A percentile compares a stretch with the other conserved stretches of the same genome.
These are phyloP conservation scores for Cyberlindnera veronae DNA, from an alignment of 805 yeast genomes.

Conservation along the genomic window DNA sequence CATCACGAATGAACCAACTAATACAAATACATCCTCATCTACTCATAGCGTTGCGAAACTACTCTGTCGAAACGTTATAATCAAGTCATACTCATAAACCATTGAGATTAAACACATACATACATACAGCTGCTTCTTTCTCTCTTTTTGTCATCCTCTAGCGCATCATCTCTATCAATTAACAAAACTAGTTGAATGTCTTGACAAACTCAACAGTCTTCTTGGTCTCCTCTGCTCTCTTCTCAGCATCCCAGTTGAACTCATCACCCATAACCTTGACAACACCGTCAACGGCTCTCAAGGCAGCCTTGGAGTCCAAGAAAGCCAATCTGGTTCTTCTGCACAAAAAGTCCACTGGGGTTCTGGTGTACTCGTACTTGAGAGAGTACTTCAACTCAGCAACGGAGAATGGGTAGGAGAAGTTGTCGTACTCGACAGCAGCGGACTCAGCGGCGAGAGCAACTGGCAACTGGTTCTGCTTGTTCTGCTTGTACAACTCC, in stretches of 20 bases:
- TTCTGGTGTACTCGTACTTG: slow-evolving; percentile 79
- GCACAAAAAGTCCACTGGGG: slow-evolving; percentile 85
- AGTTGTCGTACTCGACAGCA: slow-evolving; percentile 42
- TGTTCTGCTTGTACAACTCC: slow-evolving; percentile 47
- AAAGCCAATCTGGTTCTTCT: slow-evolving; percentile 93
- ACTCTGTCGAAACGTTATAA: too few species aligned
- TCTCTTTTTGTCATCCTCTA: neutral
- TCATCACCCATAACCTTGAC: slow-evolving; percentile 82
- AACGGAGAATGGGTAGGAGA: slow-evolving; percentile 81
- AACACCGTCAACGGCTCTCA: slow-evolving; percentile 76
- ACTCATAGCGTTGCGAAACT: too few species aligned
- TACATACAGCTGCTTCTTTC: too few species aligned
- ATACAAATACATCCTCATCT: too few species aligned
- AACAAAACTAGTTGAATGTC: slow-evolving; percentile 29
- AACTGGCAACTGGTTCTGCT: slow-evolving; percentile 59
- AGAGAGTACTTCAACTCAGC: slow-evolving; percentile 86
- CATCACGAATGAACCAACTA: too few species aligned
- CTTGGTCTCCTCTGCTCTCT: slow-evolving; percentile 50
- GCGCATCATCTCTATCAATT: neutral
- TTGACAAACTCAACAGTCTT: slow-evolving; percentile 57
- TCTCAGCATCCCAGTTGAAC: slow-evolving; percentile 64
- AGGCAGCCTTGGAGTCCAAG: slow-evolving; percentile 82
- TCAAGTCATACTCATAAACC: too few species aligned
- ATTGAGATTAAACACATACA: too few species aligned
- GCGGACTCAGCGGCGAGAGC: slow-evolving; percentile 46